Evolutionary conservation across 805 yeast species (phyloP), one percentile per base, ranked within the genome.

Genomic region (Sugiyamaella qingdaonensis): DNA sequence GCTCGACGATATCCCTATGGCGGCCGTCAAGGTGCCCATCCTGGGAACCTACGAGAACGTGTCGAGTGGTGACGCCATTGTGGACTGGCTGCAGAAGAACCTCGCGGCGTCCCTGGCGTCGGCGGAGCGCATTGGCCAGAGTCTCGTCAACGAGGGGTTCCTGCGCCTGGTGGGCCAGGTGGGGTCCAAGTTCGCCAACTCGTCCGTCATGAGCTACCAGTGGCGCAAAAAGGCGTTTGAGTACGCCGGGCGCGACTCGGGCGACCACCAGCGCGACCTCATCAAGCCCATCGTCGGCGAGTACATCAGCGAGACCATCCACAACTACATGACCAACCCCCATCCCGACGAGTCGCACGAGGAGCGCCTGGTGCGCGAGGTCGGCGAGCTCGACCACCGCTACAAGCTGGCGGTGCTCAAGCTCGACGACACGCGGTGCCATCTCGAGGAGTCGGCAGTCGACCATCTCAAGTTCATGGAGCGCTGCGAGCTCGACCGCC

Each of bases 401-500:
- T 85, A 85, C 68, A 78, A 73, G 53, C 72, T 72, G 44, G 75
- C 78, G 49, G 83, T 87, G 9, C 68, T 72, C 44, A 78, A 76
- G 37, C 73, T 87, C 58, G 96, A 88, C 63, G 73, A 75, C 43
- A 67, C 79, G 11, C 76, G 95, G 54, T 85, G 94, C 66, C 82
- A 81, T 46, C 74, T 87, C 46, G 96, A 89, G 67, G 92, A 86
- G 62, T 50, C 61, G 8, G 74, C 85, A 53, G 78, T 85, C 66
- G 91, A 85, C 59, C 91, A 86, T 63, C 72, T 85, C 48, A 69
- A 82, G 19, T 87, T 85, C 65, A 81, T 88, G 87, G 92, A 88
- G 65, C 79, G 83, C 61, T 88, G 94, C 70, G 96, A 88, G 69
- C 67, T 79, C 34, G 95, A 88, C 68, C 77, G 96, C 58, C 73